Evolutionary conservation across 2,329 filamentous ascomycete genomes (phyloP).

Genomic region (Endoconidiophora polonica): DNA sequence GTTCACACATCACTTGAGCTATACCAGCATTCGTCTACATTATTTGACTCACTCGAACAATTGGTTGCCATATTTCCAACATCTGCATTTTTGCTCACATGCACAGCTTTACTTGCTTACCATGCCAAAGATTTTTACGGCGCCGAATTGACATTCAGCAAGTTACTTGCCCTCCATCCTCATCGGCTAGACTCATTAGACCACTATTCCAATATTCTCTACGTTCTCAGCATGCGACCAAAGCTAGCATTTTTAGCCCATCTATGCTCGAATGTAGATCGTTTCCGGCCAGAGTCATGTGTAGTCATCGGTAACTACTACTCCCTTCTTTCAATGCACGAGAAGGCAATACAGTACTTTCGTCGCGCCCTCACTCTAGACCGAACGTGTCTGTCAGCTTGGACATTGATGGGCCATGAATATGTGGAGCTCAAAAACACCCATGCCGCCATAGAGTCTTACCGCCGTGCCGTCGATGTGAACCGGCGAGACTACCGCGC

Average conservation of each 20-base stretch:
- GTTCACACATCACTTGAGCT: constrained; percentile 81
- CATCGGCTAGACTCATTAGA: constrained; percentile 76
- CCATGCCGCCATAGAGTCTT: constrained; percentile 92
- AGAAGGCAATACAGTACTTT: constrained; percentile 97
- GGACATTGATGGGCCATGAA: constrained; percentile 98
- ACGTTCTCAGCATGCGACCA: constrained; percentile 74
- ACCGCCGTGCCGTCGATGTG: constrained; percentile 84
- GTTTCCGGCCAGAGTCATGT: constrained; percentile 91
- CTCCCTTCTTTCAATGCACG: constrained; percentile 80
- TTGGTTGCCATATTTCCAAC: constrained; percentile 71
- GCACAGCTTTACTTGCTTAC: constrained; percentile 74
- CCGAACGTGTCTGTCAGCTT: constrained; percentile 78
- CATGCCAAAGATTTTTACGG: constrained; percentile 69
- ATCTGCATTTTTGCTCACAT: constrained; percentile 80
- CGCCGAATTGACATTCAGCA: constrained; percentile 53
- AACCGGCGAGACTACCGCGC: constrained; percentile 93
- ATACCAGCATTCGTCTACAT: constrained; percentile 58
- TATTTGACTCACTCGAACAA: constrained; percentile 50
- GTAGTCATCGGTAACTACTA: constrained; percentile 97
- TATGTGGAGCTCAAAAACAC: constrained; percentile 98
- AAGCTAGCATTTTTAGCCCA: constrained; percentile 88
- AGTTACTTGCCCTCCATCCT: constrained; percentile 59
- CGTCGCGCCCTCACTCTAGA: constrained; percentile 81
- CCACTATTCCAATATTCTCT: constrained; percentile 93
- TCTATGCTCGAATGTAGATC: constrained; percentile 78